Base-by-base conservation (phyloP, 2,329 filamentous ascomycete species). In the Calonectria naviculata region DNA sequence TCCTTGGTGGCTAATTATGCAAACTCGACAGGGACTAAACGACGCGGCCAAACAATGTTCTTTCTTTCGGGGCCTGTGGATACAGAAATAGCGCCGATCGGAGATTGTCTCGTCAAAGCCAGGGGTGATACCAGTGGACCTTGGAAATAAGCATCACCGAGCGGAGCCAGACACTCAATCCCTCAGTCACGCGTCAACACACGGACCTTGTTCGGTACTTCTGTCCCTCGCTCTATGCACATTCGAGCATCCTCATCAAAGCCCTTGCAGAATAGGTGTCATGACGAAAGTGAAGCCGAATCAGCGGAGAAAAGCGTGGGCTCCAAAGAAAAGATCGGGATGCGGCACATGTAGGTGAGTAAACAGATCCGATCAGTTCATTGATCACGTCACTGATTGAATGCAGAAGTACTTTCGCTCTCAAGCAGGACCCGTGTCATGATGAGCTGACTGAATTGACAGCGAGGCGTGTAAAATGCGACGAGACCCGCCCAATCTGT, bases 391-490 rank as follows among this genome's bases (percentile, higher is more conserved):
- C n/a, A 9, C 52, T 56, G 13, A 56, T 38, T 38, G 36, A 6
- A 21, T 10, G 5, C 13, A 56, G 52, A 56, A 26, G 52, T 56
- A 56, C 12, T 21, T 26, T 5, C 6, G 15, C 21, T 1, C 0
- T 21, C 17, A 21, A 26, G 1, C 5, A n/a, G 5, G 9, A 5
- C 21, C 2, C 5, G 4, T 1, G 7, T 8, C 19, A n/a, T 5
- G 19, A n/a, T 19, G 13, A 5, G n/a, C 52, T 56, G 19, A 56
- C 21, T 3, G 1, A 13, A n/a, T 38, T 21, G n/a, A 31, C n/a
- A 56, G 52, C n/a, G 52, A 56, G 52, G n/a, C 52, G n/a, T 36
- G 52, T 56, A 3, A 36, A 38, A 21, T 56, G 52, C 10, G 52
- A 56, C 15, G 52, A 56, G 21, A 38, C 52, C 3, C 29, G 31